Base-by-base conservation (phyloP, 1,284 basidiomycete genomes). In the Fomitopsis betulina region DNA sequence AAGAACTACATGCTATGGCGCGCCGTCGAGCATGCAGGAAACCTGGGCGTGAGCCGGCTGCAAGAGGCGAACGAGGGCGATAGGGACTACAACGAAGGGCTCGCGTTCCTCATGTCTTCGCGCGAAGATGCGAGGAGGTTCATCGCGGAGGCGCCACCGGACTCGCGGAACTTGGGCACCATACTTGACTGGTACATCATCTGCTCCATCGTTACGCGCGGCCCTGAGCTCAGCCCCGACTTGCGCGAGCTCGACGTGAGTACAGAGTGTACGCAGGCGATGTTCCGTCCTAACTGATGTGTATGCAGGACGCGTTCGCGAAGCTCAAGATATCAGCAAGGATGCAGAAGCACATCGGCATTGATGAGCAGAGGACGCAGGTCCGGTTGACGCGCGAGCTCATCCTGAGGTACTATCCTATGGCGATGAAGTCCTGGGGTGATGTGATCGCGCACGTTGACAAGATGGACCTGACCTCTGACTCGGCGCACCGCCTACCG, bases 181-280 rank as follows among this genome's bases (percentile, higher is more conserved):
- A 76, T 85, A 13, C 64, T 81, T 3, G 80, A 82, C 63, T 85
- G 83, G 83, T 79, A 78, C 63, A 77, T 85, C n/a, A 65, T 81
- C 12, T 73, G 86, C 35, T 77, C 75, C 2, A 68, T 87, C 21
- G 72, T 78, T 17, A 64, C 83, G 50, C 75, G 73, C 47, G 83
- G 83, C 3, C 73, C 79, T 0, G 75, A 81, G 21, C 62, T 85
- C 39, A 79, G 76, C 58, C 57, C 68, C 1, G 76, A 82, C 63
- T 65, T 87, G 53, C 61, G 63, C 5, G 80, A 86, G 58, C 66
- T 87, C 2, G 64, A 79, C 66, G 84, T 84, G 56, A 33, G 75
- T 70, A 5, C 55, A 38, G 42, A 23, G 43, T 30, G 43, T 21
- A 35, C 27, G 27, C 52, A 43, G 33, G 32, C 32, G 43, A n/a